Evolutionary conservation across 2,329 filamentous ascomycete species (phyloP).

Genomic region (Chrysoporthe cubensis): DNA sequence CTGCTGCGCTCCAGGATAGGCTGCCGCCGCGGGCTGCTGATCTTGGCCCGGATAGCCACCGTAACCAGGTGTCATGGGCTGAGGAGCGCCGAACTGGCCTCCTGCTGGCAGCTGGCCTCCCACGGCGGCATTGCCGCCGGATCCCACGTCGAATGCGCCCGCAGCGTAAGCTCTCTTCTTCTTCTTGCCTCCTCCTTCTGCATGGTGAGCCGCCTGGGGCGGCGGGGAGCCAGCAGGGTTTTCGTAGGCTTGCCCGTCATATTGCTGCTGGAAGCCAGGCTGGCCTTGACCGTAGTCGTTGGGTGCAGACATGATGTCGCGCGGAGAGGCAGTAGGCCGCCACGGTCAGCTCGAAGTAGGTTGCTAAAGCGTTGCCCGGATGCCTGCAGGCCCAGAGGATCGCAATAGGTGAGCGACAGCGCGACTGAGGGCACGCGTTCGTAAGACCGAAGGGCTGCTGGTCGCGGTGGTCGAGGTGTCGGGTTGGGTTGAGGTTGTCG

Average conservation of each 20-base stretch:
- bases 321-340: constrained; percentile 30
- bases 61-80: constrained; percentile 53
- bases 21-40: constrained; percentile 43
- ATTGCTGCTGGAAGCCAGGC: constrained; percentile 44
- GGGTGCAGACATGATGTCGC: constrained; percentile 59
- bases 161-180: constrained; percentile 96
- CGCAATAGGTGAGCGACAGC: constrained; percentile 6
- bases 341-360: constrained; percentile 32
- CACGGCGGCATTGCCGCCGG: constrained; percentile 75
- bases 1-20: constrained; percentile 48
- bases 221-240: constrained; percentile 42
- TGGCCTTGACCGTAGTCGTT: constrained; percentile 57
- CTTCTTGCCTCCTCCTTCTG: constrained; percentile 63
- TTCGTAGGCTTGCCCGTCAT: constrained; percentile 41
- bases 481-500: constrained; percentile 16
- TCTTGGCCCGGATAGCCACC: constrained; percentile 63
- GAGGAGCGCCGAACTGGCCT: constrained; percentile 52
- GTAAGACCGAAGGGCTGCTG: constrained; percentile 6
- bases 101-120: constrained; percentile 50
- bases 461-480: constrained; percentile 13
- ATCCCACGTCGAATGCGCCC: constrained; percentile 90
- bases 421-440: not conserved
- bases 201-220: constrained; percentile 38
- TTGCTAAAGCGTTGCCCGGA: constrained; percentile 28
- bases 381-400: constrained; percentile 21